Evolutionary conservation across 441 rosid genomes (phyloP).

Genomic region (Erodium texanum): DNA sequence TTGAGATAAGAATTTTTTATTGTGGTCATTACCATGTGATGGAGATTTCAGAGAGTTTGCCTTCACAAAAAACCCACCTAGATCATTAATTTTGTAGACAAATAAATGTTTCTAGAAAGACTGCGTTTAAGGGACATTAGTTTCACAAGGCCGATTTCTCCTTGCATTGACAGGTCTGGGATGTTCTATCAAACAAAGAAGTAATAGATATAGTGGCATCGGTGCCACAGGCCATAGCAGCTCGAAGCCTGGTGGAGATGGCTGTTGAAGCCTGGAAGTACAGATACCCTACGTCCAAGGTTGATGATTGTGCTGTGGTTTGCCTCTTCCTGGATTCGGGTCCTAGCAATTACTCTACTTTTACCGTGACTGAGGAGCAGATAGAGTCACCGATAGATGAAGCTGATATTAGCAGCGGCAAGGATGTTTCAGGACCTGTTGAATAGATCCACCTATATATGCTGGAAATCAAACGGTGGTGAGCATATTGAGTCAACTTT

Average conservation of each 20-base stretch:
- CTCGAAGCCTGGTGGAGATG: neutral
- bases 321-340: constrained; percentile 1
- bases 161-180: constrained; percentile 1
- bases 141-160: neutral
- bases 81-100: neutral
- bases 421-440: neutral
- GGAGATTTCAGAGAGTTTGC: too few species aligned
- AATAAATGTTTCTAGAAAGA: neutral
- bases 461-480: neutral
- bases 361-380: neutral
- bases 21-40: neutral
- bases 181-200: constrained; percentile 3
- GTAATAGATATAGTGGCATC: neutral
- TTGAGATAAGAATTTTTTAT: neutral
- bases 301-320: constrained; percentile 7
- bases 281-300: constrained; percentile 6
- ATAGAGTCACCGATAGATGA: neutral
- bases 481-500: neutral
- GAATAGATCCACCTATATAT: neutral
- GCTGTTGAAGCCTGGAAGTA: constrained; percentile 8
- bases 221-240: neutral
- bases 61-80: too few species aligned
- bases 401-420: neutral
- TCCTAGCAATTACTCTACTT: constrained; percentile 2
- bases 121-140: too few species aligned